phyloP scores from a whole-genome alignment of 2,329 filamentous ascomycete species.

The Aurifilum marmelostoma region DNA sequence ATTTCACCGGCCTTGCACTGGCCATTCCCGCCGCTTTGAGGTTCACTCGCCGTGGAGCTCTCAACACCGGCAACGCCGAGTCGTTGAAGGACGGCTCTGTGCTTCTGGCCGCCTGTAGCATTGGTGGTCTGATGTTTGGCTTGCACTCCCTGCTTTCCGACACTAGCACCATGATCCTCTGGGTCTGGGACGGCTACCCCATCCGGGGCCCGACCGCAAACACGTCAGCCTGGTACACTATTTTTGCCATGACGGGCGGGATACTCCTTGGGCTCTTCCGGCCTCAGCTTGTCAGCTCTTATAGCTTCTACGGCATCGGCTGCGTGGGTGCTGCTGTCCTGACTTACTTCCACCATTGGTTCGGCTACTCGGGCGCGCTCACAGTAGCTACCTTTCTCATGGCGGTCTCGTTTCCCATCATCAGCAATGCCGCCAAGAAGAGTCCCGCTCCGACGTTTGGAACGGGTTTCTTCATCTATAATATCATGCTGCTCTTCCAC shows the following conservation, averaged over 20 bases:
- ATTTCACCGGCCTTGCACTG: slow-evolving; percentile 77
- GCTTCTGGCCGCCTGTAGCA: slow-evolving; percentile 72
- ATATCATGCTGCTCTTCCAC: slow-evolving; percentile 93
- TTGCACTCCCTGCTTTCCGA: slow-evolving; percentile 93
- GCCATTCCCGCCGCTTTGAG: slow-evolving; percentile 76
- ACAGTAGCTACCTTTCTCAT: slow-evolving; percentile 77
- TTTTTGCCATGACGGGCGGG: slow-evolving; percentile 84
- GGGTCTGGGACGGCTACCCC: slow-evolving; percentile 97
- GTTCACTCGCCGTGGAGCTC: slow-evolving; percentile 69
- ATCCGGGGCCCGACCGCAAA: slow-evolving; percentile 84
- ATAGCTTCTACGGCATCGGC: slow-evolving; percentile 79
- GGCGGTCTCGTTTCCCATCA: slow-evolving; percentile 75
- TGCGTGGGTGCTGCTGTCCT: slow-evolving; percentile 77
- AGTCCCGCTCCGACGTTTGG: slow-evolving; percentile 82
- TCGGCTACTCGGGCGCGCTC: slow-evolving; percentile 84
- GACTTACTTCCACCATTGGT: slow-evolving; percentile 80
- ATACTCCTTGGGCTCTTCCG: slow-evolving; percentile 75
- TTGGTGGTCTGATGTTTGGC: slow-evolving; percentile 84
- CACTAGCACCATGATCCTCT: slow-evolving; percentile 97
- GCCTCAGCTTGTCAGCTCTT: slow-evolving; percentile 72
- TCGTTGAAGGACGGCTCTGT: slow-evolving; percentile 64
- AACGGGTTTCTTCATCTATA: slow-evolving; percentile 87
- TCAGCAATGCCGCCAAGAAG: slow-evolving; percentile 76
- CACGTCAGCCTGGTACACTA: slow-evolving; percentile 86
- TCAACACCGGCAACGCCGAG: slow-evolving; percentile 44